Base-by-base conservation (phyloP, 1,284 basidiomycete genomes). In the Exsudoporus floridanus region DNA sequence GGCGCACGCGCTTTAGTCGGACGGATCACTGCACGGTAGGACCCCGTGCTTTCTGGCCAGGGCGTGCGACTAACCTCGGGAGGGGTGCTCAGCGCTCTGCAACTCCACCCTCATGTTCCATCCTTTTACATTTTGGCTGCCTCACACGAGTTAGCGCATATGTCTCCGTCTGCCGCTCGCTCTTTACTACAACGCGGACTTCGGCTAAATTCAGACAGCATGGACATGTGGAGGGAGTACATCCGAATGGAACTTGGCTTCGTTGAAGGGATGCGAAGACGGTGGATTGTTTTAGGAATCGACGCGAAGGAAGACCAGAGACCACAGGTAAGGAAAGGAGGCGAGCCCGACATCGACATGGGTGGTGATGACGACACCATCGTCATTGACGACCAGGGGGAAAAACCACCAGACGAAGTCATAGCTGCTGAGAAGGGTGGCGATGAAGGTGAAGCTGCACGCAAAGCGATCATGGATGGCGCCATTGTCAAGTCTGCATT, bases 181-280 rank as follows among this genome's bases (percentile, higher is more conserved):
- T 81, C 87, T 16, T 76, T 96, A 23, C 77, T 98, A 34, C 90
- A 96, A 58, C 85, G 94, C 4, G 94, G 93, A 3, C 78, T 97
- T 43, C 81, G 94, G 28, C 69, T 94, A 49, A 85, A 93, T 56
- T 74, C 78, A 7, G 80, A 86, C 39, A 88, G 82, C 56, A 70
- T 82, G 19, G 82, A 85, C 54, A 77, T 96, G 68, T 96, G 92
- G 92, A 77, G 77, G 31, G 92, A 94, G 69, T 94, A 95, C 69
- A 84, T 94, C 58, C 87, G 88, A 63, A 92, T 97, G 83, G 94
- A 98, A 70, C 74, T 96, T 8, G 87, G 88, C 4, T 97, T 94
- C 70, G 79, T 94, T 16, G 94, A 97, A 73, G 84, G 84, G 10
- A 74, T 97, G 47, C 75, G 92, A 37, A 75, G 92, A 54, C 77